A percentile compares a stretch with the other conserved stretches of the same genome.
Evolutionary conservation across 2,329 filamentous ascomycete genomes (phyloP).

Genomic region (Xylariaceae sp.): DNA sequence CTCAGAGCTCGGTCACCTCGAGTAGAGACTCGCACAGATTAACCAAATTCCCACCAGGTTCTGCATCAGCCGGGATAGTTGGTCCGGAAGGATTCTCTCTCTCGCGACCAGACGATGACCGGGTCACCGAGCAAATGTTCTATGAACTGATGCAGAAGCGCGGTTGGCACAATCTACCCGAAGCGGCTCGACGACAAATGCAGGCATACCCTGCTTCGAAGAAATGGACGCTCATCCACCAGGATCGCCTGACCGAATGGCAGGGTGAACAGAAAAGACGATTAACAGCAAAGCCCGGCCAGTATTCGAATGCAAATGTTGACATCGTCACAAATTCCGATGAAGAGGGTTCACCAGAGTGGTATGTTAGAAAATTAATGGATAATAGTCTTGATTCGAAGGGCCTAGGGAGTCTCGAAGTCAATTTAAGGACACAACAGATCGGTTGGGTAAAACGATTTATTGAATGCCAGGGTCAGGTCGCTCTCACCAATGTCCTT

Average conservation of each 20-base stretch:
- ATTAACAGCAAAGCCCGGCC: slow-evolving; percentile 67
- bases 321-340: slow-evolving; percentile 76
- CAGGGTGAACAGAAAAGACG: slow-evolving; percentile 91
- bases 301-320: slow-evolving; percentile 55
- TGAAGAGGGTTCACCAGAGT: slow-evolving; percentile 94
- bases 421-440: slow-evolving; percentile 91
- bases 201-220: slow-evolving; percentile 88
- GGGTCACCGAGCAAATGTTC: slow-evolving; percentile 86
- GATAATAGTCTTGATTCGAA: slow-evolving; percentile 91
- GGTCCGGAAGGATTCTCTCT: slow-evolving; percentile 56
- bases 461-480: slow-evolving; percentile 94
- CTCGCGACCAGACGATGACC: slow-evolving; percentile 72
- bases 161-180: slow-evolving; percentile 94
- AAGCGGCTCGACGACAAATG: slow-evolving; percentile 94
- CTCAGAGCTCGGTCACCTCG: slow-evolving; percentile 52
- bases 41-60: slow-evolving; percentile 47
- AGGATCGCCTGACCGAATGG: slow-evolving; percentile 88
- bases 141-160: slow-evolving; percentile 93
- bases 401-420: slow-evolving; percentile 86
- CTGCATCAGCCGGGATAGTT: slow-evolving; percentile 28
- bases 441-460: slow-evolving; percentile 97
- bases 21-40: slow-evolving; percentile 55
- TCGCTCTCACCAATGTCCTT: slow-evolving; percentile 90
- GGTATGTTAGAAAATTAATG: slow-evolving; percentile 96
- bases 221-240: slow-evolving; percentile 96